phyloP scores from a whole-genome alignment of 2,329 filamentous ascomycete species.

The Paecilomyces fulvus region DNA sequence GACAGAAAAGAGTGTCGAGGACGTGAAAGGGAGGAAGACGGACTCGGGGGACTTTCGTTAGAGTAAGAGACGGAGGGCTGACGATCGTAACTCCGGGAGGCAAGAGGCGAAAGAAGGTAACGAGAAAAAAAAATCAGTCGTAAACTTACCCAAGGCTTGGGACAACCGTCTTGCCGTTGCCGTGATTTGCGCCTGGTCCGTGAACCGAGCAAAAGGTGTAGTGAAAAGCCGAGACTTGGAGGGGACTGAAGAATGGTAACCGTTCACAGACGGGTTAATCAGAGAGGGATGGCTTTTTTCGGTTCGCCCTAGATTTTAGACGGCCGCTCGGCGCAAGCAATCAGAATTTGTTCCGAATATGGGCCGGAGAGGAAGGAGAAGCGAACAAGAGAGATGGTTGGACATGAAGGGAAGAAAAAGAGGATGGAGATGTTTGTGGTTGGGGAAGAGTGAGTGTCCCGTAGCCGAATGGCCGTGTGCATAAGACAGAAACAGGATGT shows the following conservation, averaged over 20 bases:
- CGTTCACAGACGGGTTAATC: constrained; percentile 1
- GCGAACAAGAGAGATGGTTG: constrained; percentile 12
- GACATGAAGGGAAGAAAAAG: constrained; percentile 13
- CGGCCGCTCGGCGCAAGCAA: constrained; percentile 10
- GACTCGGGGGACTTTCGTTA: constrained; percentile 2
- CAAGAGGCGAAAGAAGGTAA: constrained; percentile 9
- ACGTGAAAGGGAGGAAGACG: constrained; percentile 4
- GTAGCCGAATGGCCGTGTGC: constrained; percentile 7
- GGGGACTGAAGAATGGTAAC: neutral
- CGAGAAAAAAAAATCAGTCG: constrained; percentile 4
- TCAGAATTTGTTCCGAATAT: constrained; percentile 14
- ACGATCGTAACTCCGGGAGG: constrained; percentile 17
- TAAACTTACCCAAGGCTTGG: constrained; percentile 9
- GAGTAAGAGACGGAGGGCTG: constrained; percentile 10
- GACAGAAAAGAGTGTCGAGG: constrained; percentile 2
- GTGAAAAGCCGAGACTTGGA: neutral
- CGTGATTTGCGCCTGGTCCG: constrained; percentile 14
- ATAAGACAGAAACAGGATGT: constrained; percentile 9
- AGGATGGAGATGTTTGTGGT: constrained; percentile 1
- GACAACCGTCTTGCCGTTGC: constrained; percentile 10
- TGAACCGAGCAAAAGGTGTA: constrained; percentile 8
- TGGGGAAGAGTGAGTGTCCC: neutral
- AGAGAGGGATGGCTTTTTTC: constrained; percentile 6
- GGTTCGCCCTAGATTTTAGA: constrained; percentile 6
- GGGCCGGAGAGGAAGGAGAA: constrained; percentile 9